Evolutionary conservation across 345 rosid genomes (phyloP).

Genomic region (Euphorbia peplus): DNA sequence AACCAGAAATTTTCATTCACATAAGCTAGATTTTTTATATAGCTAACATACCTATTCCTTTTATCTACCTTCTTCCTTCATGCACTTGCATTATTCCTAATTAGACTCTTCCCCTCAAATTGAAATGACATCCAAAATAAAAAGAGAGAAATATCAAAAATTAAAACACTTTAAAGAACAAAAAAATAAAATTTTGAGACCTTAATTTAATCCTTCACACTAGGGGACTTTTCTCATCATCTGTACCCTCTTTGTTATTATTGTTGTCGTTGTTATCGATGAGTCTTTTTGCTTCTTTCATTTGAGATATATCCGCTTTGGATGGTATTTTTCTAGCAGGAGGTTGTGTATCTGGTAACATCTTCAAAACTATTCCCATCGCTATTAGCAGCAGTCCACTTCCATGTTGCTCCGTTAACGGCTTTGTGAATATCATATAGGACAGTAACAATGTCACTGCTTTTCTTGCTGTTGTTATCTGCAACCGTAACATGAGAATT

Average conservation of each 20-base stretch:
- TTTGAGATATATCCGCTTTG: slow-evolving; percentile 23
- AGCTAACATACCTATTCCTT: background rate
- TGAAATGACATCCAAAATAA: background rate
- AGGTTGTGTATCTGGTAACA: slow-evolving; percentile 62
- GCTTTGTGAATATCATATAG: slow-evolving; percentile 85
- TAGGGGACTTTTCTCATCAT: slow-evolving; percentile 53
- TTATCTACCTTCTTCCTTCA: background rate
- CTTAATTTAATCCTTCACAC: slow-evolving; percentile 28
- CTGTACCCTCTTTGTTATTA: slow-evolving; percentile 27
- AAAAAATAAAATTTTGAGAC: background rate
- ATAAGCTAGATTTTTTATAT: slow-evolving; percentile 1
- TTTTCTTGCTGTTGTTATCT: slow-evolving; percentile 87
- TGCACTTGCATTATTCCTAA: slow-evolving; percentile 4
- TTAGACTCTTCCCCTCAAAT: background rate
- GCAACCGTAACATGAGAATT: slow-evolving; percentile 14
- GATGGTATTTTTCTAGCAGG: slow-evolving; percentile 21
- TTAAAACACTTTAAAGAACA: background rate
- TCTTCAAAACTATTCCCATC: slow-evolving; percentile 77
- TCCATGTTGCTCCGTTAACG: slow-evolving; percentile 77
- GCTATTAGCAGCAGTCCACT: slow-evolving; percentile 68
- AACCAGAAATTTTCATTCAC: background rate
- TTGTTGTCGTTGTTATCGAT: slow-evolving; percentile 23
- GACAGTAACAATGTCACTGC: slow-evolving; percentile 71
- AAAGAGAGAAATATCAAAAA: background rate
- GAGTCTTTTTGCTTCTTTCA: slow-evolving; percentile 15